Evolutionary conservation across 2,329 filamentous ascomycete genomes (phyloP), one percentile per base, ranked within the genome.

Genomic region (Capronia coronata): DNA sequence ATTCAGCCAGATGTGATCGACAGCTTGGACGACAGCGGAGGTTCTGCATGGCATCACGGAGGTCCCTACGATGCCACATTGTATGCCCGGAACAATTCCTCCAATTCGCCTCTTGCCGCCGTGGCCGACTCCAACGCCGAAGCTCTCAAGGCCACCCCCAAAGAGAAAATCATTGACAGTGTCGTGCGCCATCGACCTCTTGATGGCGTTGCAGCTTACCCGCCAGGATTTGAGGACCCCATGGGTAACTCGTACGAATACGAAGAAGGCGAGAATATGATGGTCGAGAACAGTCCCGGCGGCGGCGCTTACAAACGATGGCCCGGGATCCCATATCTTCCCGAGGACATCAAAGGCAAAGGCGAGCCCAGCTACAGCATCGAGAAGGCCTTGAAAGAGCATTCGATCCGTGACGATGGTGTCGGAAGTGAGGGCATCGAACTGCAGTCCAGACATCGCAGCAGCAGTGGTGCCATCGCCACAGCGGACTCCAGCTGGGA

Each of bases 61-160:
- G 90, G 91, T 0, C 91, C 91, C 0, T 97, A 86, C 60, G 91
- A 97, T 64, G 87, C 90, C 8, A 84, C 87, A 1, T 75, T 87
- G 45, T 73, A 84, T 1, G 79, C 85, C 10, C 78, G 87, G 41
- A 96, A 96, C 68, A 74, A 70, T 2, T 74, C 80, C 60, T 75
- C 72, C 59, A 71, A 74, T 47, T 69, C 65, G 50, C 90, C 91
- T 0, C 70, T 96, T 6, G 87, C 85, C 22, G 91, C 90, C 1
- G 78, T 94, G 3, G 73, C 74, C 48, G 75, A 79, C 2, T 82
- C 81, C 35, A 95, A 93, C 67, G 73, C 75, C 46, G 86, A 88
- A 65, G 86, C 89, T 0, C 67, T 96, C 43, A 80, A 75, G 54
- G 91, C 91, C 0, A 96, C 90, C 0, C 90, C 91, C 0, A 69